Evolutionary conservation across 2,329 filamentous ascomycete genomes (phyloP).

Genomic region (Xylariomycetidae sp.): DNA sequence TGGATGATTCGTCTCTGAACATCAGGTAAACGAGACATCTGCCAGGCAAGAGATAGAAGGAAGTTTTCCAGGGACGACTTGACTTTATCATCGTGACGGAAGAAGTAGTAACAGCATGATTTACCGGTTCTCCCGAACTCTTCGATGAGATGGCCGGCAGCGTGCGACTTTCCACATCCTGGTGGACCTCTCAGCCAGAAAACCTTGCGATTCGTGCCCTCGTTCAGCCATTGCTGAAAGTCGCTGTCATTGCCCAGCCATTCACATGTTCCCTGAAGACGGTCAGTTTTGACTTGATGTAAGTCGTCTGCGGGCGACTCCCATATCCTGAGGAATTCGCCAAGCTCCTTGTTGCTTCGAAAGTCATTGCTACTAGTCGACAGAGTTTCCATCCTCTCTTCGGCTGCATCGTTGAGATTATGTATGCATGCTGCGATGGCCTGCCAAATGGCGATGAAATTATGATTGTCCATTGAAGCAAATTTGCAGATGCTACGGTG

Average conservation of each 20-base stretch:
- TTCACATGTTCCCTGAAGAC: slow-evolving; percentile 16
- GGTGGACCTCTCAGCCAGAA: slow-evolving; percentile 28
- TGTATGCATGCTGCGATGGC: slow-evolving; percentile 6
- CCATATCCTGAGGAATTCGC: slow-evolving; percentile 9
- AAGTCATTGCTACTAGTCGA: too few relatives aligned
- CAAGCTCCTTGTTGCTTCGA: slow-evolving; percentile 6
- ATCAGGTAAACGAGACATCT: slow-evolving; percentile 24
- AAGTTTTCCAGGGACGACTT: slow-evolving; percentile 20
- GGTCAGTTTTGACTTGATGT: slow-evolving; percentile 7
- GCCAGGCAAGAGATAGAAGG: slow-evolving; percentile 28
- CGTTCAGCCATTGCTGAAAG: slow-evolving; percentile 14
- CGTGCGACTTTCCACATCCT: slow-evolving; percentile 28
- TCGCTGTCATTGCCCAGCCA: slow-evolving; percentile 15
- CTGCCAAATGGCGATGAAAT: slow-evolving; percentile 21
- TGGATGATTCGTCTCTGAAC: slow-evolving; percentile 12
- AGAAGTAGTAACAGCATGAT: slow-evolving; percentile 29
- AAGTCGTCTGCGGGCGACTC: slow-evolving; percentile 15
- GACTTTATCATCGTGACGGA: slow-evolving; percentile 23
- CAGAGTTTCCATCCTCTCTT: too few relatives aligned
- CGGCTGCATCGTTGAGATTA: too few relatives aligned
- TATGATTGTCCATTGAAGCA: slow-evolving; percentile 13
- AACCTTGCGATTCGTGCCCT: slow-evolving; percentile 1
- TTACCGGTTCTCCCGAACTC: slow-evolving; percentile 11
- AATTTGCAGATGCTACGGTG: slow-evolving; percentile 29
- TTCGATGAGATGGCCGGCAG: slow-evolving; percentile 23